Base-by-base conservation (phyloP, 148 eudicot genomes). In the Arctostaphylos glauca region DNA sequence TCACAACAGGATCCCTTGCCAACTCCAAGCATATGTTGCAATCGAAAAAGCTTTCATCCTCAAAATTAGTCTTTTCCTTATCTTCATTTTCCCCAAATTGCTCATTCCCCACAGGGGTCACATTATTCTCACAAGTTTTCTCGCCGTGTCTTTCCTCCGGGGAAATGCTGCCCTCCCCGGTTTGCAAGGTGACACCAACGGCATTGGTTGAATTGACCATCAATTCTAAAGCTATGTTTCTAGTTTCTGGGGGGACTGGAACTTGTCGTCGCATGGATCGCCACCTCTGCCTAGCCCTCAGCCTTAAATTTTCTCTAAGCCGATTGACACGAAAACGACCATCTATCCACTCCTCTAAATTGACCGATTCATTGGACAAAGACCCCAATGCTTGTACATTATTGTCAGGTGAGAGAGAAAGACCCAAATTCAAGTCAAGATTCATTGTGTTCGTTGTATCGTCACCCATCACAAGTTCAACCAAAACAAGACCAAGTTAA, bases 11-110 rank as follows among this genome's bases (percentile, higher is more conserved):
- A 10, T 95, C 98, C 78, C 87, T 91, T 14, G 98, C 88, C 93
- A 93, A 85, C 73, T 93, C 95, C 86, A 95, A 87, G 85, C 98
- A 95, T 84, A 95, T 90, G 84, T 93, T 93, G 74, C 98, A 95
- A 80, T 95, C 93, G 55, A 93, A 95, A 76, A 91, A 95, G 56
- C 95, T 87, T 23, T 89, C 91, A n/a, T 85, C 90, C 41, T 90
- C 89, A 8, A 83, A 78, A 47, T 74, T 80, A 78, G 67, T 81
- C 83, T 90, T 91, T 16, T 85, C 94, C 78, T 80, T 86, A 80
- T 89, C 93, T 80, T 13, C 46, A 47, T 86, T 88, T 81, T 82
- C 83, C 60, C 84, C 88, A 80, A 89, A 82, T 4, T 91, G 91
- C 77, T 77, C 83, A 2, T 89, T 88, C 9, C 85, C 81, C 85